phyloP scores from a whole-genome alignment of 805 yeast genomes.

The Ascoidea rubescens region DNA sequence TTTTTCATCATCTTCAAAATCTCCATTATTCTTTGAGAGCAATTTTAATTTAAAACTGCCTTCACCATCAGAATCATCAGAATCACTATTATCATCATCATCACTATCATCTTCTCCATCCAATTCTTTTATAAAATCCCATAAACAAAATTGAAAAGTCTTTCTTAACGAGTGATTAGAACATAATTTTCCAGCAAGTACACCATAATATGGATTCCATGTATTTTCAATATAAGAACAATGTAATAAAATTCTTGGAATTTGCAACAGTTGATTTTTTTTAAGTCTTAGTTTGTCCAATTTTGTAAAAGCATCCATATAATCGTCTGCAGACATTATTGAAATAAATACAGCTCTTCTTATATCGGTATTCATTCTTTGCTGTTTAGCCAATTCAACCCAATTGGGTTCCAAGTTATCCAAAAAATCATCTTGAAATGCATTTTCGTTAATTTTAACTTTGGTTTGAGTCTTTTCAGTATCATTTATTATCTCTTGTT shows the following conservation, averaged over 20 bases:
- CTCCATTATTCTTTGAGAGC: slow-evolving; percentile 15
- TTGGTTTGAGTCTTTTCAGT: slow-evolving; percentile 7
- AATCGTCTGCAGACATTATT: slow-evolving; percentile 91
- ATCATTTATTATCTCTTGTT: slow-evolving; percentile 10
- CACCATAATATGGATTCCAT: slow-evolving; percentile 83
- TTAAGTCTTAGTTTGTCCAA: slow-evolving; percentile 70
- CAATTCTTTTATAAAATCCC: slow-evolving; percentile 72
- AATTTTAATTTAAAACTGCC: slow-evolving; percentile 13
- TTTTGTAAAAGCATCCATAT: slow-evolving; percentile 72
- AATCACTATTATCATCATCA: slow-evolving; percentile 25
- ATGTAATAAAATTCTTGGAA: slow-evolving; percentile 73
- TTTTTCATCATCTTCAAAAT: slow-evolving; percentile 35
- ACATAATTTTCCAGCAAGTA: slow-evolving; percentile 66
- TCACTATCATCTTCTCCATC: slow-evolving; percentile 32
- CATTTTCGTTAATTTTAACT: slow-evolving; percentile 23
- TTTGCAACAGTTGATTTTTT: slow-evolving; percentile 70
- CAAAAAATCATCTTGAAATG: slow-evolving; percentile 41
- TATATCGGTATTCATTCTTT: slow-evolving; percentile 90
- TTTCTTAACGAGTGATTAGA: slow-evolving; percentile 63
- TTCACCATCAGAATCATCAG: slow-evolving; percentile 14
- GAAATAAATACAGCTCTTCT: slow-evolving; percentile 90
- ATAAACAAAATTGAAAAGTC: slow-evolving; percentile 75
- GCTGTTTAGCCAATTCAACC: slow-evolving; percentile 72
- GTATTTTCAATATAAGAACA: slow-evolving; percentile 74
- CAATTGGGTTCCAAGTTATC: slow-evolving; percentile 74